Evolutionary conservation across 495 filamentous ascomycete genomes (phyloP).

Genomic region (Achaetomiella virescens): DNA sequence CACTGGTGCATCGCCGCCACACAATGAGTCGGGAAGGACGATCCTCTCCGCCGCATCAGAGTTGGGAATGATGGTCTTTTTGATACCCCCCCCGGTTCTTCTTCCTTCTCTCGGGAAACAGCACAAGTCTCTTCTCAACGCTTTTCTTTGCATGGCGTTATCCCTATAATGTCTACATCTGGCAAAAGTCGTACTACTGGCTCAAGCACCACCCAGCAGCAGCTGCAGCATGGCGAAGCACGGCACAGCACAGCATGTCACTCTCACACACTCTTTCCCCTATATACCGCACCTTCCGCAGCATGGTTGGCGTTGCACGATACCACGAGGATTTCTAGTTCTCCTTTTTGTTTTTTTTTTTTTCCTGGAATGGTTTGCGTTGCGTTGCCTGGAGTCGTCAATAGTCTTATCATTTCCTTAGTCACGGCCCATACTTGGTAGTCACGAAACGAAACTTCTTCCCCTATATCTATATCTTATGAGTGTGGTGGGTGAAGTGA

Average conservation of each 20-base stretch:
- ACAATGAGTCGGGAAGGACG: slow-evolving; percentile 26
- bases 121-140: not conserved
- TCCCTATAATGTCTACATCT: slow-evolving; percentile 27
- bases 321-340: slow-evolving; percentile 16
- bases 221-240: slow-evolving; percentile 23
- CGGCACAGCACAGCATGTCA: slow-evolving; percentile 11
- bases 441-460: no score
- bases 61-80: slow-evolving; percentile 19
- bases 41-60: not conserved
- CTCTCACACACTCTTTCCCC: not conserved
- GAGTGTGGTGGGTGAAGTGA: no score
- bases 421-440: not conserved
- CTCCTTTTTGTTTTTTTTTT: not conserved
- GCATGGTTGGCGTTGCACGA: slow-evolving; percentile 31
- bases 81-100: slow-evolving; percentile 32
- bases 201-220: slow-evolving; percentile 5
- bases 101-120: slow-evolving; percentile 20
- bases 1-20: slow-evolving; percentile 90
- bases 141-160: slow-evolving; percentile 26
- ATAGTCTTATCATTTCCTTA: not conserved
- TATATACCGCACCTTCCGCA: slow-evolving; percentile 4
- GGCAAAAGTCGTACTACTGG: not conserved
- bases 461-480: no score
- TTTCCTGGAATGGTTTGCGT: not conserved
- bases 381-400: not conserved